Base-by-base conservation (phyloP, 2,329 filamentous ascomycete genomes). In the Ilyonectria sp. region DNA sequence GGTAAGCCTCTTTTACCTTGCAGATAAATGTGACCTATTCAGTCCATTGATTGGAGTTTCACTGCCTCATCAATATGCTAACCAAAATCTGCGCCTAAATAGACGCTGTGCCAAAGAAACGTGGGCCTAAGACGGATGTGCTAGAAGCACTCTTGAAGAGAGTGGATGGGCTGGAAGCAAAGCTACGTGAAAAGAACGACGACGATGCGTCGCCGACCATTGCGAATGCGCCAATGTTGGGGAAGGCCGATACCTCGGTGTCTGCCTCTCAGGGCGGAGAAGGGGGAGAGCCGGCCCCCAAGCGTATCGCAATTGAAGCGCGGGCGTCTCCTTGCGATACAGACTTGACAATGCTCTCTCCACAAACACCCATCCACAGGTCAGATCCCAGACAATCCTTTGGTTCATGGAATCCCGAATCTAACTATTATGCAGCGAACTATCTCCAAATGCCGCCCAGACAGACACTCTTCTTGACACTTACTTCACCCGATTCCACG, bases 41-140 rank as follows among this genome's bases (percentile, higher is more conserved):
- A 35, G 61, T 35, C 6, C 15, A 15, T 35, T 44, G 31, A n/a
- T 9, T 31, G 21, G 19, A 37, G 40, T 13, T n/a, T 15, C 29
- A 26, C 10, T 6, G 29, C 11, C 11, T 50, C 8, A 40, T n/a
- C n/a, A 23, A 15, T 6, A 46, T 52, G 33, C 31, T 65, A 46
- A 68, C 47, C 44, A 13, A 21, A 53, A 11, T 15, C 29, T 26
- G 50, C 31, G 59, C 44, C 10, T 44, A 60, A 63, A 65, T 47
- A 95, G 94, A 97, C 84, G 94, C 94, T 29, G 90, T 96, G 19
- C 94, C 94, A 0, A 97, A 97, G 82, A 97, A 97, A 80, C 87
- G 94, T 78, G 94, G 94, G 0, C 94, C 94, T 3, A 97, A 97
- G 81, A 97, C 94, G 31, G 94, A 97, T 78, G 93, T 97, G 5